These are phyloP conservation scores for Chlorophyllum brunneum DNA, from an alignment of 768 basidiomycete species.

Conservation along the genomic window DNA sequence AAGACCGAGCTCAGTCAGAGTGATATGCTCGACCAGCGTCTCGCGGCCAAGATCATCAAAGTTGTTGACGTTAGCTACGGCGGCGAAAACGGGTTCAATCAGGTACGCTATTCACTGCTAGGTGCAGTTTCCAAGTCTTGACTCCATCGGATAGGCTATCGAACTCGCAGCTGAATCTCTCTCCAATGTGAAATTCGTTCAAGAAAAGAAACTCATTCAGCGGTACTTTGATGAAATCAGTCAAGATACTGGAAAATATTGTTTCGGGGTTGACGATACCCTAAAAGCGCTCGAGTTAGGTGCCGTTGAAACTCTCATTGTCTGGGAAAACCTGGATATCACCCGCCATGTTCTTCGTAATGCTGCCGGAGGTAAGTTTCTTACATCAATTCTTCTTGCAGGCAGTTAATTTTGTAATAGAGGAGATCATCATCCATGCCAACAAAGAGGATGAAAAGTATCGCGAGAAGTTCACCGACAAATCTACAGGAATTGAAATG, in stretches of 20 bases:
- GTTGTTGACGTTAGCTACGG: slow-evolving; percentile 98
- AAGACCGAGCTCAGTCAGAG: slow-evolving; percentile 96
- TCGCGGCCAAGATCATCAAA: slow-evolving; percentile 92
- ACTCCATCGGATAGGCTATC: slow-evolving; percentile 62
- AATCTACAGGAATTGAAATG: slow-evolving; percentile 95
- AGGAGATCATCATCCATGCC: slow-evolving; percentile 78
- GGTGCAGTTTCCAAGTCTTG: background rate
- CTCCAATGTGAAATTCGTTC: slow-evolving; percentile 98
- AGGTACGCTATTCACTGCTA: slow-evolving; percentile 46
- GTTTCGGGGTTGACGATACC: slow-evolving; percentile 97
- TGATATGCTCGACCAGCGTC: slow-evolving; percentile 91
- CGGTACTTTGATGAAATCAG: slow-evolving; percentile 99
- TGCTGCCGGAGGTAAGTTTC: slow-evolving; percentile 76
- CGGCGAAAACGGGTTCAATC: slow-evolving; percentile 98
- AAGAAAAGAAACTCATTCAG: slow-evolving; percentile 97
- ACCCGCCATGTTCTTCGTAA: slow-evolving; percentile 87
- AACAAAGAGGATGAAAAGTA: slow-evolving; percentile 88
- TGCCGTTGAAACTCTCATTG: slow-evolving; percentile 93
- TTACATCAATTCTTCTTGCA: background rate
- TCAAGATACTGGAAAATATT: slow-evolving; percentile 93
- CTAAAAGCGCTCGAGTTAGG: slow-evolving; percentile 95
- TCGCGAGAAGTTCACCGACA: slow-evolving; percentile 92
- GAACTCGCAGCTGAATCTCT: slow-evolving; percentile 95
- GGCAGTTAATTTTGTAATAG: slow-evolving; percentile 30
- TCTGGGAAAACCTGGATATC: slow-evolving; percentile 97